A percentile compares a stretch with the other conserved stretches of the same genome.
Conservation (phyloP, 345 rosid genomes). For the Eucalyptus curtisii region DNA sequence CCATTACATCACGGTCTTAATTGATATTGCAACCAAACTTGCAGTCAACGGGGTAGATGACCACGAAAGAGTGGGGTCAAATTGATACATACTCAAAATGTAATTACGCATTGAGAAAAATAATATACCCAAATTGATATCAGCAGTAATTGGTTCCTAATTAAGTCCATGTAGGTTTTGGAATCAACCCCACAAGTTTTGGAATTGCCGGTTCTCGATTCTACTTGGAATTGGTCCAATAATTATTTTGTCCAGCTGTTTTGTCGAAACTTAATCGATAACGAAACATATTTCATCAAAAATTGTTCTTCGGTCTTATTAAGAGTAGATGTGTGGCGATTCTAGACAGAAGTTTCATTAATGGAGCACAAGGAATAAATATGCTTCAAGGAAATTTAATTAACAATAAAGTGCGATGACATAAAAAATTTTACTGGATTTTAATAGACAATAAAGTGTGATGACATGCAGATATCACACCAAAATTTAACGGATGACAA, state of each 20-base stretch:
- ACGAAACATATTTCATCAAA: neutral
- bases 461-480: neutral
- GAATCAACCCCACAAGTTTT: neutral
- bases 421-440: accelerated
- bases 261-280: neutral
- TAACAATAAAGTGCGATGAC: neutral
- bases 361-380: neutral
- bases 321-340: neutral
- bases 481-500: neutral
- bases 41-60: neutral
- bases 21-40: neutral
- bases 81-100: neutral
- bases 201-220: neutral
- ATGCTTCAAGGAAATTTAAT: neutral
- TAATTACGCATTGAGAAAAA: neutral
- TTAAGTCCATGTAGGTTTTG: neutral
- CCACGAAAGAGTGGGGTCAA: neutral
- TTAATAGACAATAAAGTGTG: neutral
- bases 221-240: neutral
- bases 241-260: neutral
- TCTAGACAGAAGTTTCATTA: too few species aligned
- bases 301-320: neutral
- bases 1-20: neutral
- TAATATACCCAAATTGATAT: neutral
- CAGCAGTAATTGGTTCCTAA: neutral